Evolutionary conservation across 2,329 filamentous ascomycete species (phyloP), one percentile per base, ranked within the genome.

Genomic region (Penicillium expansum): DNA sequence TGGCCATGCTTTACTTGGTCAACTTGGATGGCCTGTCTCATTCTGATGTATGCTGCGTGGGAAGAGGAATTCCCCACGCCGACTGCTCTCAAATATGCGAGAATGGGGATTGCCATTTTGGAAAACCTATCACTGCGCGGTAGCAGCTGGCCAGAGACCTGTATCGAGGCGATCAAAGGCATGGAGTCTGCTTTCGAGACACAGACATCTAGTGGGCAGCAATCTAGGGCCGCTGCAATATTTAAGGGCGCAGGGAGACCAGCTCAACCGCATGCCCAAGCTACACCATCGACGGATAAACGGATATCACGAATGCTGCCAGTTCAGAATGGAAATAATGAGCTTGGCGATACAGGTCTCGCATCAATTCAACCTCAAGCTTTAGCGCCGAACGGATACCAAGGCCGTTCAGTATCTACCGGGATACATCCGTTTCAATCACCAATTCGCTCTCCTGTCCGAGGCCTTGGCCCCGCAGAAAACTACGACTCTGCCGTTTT

Each of bases 1-100:
- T 82, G 80, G 79, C 80, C 80, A 3, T 80, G 79, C 0, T 80
- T 80, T 38, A 82, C 80, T 0, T 82, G 80, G 80, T 77, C 76
- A 1, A 72, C 80, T 0, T 83, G 80, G 80, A 82, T 82, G 61
- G 81, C 79, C 55, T 78, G 78, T 1, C 79, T 83, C 38, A 77
- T 83, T 20, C 63, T 83, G 4, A 76, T 81, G 4, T 80, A 81
- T 50, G 81, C 80, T 4, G 79, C 78, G 0, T 78, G 77, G 58
- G 77, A 79, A 57, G 71, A 72, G 0, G 74, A 81, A 32, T 66
- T 81, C 4, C 70, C 76, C 0, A 57, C 73, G 0, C 55, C 67
- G 0, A 73, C 73, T 14, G 76, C 77, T 0, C 59, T 76, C 4
- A 77, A 75, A 74, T 80, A 74, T 52, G 69, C 59, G n/a, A 55